These are phyloP conservation scores for Fomitopsis betulina DNA, from an alignment of 1,284 basidiomycete genomes.

Conservation along the genomic window DNA sequence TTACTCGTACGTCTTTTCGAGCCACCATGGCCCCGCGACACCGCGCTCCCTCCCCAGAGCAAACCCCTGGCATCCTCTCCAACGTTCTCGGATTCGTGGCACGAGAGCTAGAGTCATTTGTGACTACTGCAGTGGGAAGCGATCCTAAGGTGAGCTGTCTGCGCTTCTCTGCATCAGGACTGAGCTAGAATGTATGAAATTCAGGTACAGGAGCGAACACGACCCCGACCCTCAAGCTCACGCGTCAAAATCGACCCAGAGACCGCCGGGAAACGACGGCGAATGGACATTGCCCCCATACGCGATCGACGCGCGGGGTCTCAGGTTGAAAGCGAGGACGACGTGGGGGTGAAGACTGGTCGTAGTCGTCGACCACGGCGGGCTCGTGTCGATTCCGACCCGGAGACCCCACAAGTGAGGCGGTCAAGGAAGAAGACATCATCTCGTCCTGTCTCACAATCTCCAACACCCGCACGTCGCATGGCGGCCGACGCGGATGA, in stretches of 20 bases:
- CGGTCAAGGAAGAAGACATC: constrained; percentile 4
- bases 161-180: not conserved
- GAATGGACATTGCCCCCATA: constrained; percentile 10
- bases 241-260: constrained; percentile 21
- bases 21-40: constrained; percentile 18
- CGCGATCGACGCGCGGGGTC: constrained; percentile 3
- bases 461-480: not conserved
- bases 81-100: constrained; percentile 66
- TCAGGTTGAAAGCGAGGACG: constrained; percentile 4
- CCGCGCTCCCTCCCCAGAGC: constrained; percentile 14
- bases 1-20: constrained; percentile 8
- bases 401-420: not conserved
- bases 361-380: not conserved
- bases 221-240: constrained; percentile 23
- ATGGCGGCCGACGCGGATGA: not conserved
- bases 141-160: constrained; percentile 12
- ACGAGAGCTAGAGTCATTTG: constrained; percentile 66
- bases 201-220: constrained; percentile 7
- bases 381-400: not conserved
- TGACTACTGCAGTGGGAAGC: constrained; percentile 48
- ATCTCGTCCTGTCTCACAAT: not conserved
- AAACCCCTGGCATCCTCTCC: constrained; percentile 46
- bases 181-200: not conserved
- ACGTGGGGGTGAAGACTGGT: constrained; percentile 2
- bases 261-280: constrained; percentile 7